Base-by-base conservation (phyloP, 495 filamentous ascomycete genomes). In the Talaromyces thailandensis region DNA sequence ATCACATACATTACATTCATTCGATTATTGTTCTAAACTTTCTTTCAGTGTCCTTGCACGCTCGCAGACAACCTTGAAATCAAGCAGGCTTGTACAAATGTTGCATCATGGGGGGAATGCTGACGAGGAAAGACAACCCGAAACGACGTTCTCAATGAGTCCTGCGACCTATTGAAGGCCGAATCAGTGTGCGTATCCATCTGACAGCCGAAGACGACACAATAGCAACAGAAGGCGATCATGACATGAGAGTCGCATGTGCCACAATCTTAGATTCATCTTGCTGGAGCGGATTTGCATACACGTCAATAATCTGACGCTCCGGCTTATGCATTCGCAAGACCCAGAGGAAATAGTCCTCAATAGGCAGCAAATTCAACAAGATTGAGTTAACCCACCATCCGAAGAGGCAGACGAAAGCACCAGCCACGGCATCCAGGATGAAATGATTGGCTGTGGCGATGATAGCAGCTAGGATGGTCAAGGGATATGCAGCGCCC, bases 381-480 rank as follows among this genome's bases (percentile, higher is more conserved):
- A 90, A 71, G 1, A 84, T 68, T 5, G 76, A 67, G 64, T 90
- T 89, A 62, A 76, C 82, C 57, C 67, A 64, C 79, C 86, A 86
- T 3, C 84, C 82, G 6, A 88, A 63, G 18, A 65, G 73, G 57
- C 85, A 86, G 2, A 88, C 81, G 6, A 80, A 32, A 4, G 84
- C 81, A 9, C 88, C 88, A 2, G 84, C 88, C 25, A 88, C 78
- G 1, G 86, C 88, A 70, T 91, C 88, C 18, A 91, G 76, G 58
- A 89, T 80, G 65, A 87, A 87, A 68, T 91, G 88, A 66, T 90
- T 91, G 35, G 88, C 87, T 0, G 87, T 91, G 12, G 88, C 84
- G 18, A 90, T 75, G 62, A 90, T 90, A 18, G 86, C 86, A 4
- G 81, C 75, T 18, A 91, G 69, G 62, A 91, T 90, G 29, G 80